Conservation (phyloP, 306 rosid genomes). For the Vigna hirtella region DNA sequence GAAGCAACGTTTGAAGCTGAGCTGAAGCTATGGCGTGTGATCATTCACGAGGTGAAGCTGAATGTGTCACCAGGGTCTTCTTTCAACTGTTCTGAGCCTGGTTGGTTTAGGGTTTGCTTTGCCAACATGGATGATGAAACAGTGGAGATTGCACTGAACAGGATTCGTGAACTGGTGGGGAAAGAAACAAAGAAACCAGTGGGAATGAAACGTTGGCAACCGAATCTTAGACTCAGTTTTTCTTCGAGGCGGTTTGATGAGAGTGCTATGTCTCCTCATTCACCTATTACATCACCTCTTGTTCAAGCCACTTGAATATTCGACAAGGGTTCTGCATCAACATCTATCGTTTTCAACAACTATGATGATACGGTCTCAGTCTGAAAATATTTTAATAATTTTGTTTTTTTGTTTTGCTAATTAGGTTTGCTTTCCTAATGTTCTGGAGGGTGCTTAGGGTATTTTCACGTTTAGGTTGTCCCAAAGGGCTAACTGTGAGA, state of each 20-base stretch:
- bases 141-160: constrained; percentile 61
- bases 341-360: not conserved
- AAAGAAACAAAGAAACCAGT: constrained; percentile 36
- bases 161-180: constrained; percentile 67
- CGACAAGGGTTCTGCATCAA: not conserved
- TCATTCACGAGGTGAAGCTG: constrained; percentile 77
- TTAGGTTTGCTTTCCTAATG: not conserved
- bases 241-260: constrained; percentile 59
- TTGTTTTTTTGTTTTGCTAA: not conserved
- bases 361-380: not conserved
- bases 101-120: constrained; percentile 96
- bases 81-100: constrained; percentile 75
- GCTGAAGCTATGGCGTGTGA: constrained; percentile 69
- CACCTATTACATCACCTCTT: constrained; percentile 80
- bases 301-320: constrained; percentile 52
- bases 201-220: constrained; percentile 48
- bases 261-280: constrained; percentile 70
- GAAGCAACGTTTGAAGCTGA: constrained; percentile 69
- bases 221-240: constrained; percentile 65
- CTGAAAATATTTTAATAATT: not conserved
- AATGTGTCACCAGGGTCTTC: constrained; percentile 96
- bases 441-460: not conserved
- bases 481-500: constrained; percentile 27
- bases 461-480: constrained; percentile 23
- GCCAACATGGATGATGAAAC: constrained; percentile 88